These are phyloP conservation scores for Cajanus cajan DNA, from an alignment of 306 rosid species.

Conservation along the genomic window DNA sequence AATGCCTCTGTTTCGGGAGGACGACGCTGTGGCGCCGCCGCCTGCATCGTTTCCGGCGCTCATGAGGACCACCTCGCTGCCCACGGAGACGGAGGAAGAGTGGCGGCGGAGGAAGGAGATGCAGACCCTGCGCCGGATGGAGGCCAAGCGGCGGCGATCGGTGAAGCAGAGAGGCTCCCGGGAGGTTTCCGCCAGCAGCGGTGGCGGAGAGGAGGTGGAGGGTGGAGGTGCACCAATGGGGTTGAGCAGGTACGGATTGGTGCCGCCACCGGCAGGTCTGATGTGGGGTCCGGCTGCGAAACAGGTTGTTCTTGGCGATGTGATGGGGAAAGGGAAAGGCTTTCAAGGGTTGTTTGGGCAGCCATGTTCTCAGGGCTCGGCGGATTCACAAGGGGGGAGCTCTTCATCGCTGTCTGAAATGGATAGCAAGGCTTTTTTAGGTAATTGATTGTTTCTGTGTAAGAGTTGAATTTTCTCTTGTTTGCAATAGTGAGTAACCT, in stretches of 20 bases:
- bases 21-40: conserved; percentile 29
- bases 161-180: conserved; percentile 73
- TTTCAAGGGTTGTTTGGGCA: conserved; percentile 46
- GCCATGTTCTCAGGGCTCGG: conserved; percentile 66
- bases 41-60: conserved; percentile 40
- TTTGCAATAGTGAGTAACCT: background rate
- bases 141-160: conserved; percentile 78
- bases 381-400: conserved; percentile 80
- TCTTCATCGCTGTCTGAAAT: conserved; percentile 79
- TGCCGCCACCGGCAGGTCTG: conserved; percentile 22
- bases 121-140: conserved; percentile 85
- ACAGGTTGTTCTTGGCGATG: conserved; percentile 48
- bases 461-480: background rate
- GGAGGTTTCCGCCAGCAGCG: conserved; percentile 6
- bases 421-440: conserved; percentile 71
- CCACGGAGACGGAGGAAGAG: conserved; percentile 88
- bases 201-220: conserved; percentile 43
- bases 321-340: conserved; percentile 44
- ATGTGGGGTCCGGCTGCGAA: conserved; percentile 47
- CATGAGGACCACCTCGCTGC: conserved; percentile 72
- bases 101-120: conserved; percentile 97
- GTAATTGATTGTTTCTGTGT: conserved; percentile 29
- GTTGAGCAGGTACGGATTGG: conserved; percentile 33
- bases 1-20: conserved; percentile 59
- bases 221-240: conserved; percentile 31